These are phyloP conservation scores for Lactarius tabidus DNA, from an alignment of 768 basidiomycete genomes.

Conservation along the genomic window DNA sequence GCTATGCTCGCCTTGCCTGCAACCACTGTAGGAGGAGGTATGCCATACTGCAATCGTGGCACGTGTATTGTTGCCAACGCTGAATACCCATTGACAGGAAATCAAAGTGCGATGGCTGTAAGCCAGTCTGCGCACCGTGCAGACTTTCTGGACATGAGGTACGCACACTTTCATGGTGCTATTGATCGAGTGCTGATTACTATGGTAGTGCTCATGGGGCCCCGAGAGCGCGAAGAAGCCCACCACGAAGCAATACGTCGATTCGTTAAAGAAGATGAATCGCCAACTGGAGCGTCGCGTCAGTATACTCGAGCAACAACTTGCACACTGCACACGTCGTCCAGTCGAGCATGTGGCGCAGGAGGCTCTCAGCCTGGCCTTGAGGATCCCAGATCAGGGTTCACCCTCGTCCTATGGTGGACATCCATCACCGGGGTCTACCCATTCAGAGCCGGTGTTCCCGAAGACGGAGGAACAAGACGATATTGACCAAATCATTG, in stretches of 20 bases:
- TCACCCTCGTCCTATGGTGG: conserved; percentile 22
- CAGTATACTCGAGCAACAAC: conserved; percentile 30
- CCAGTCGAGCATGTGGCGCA: conserved; percentile 14
- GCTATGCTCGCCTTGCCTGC: conserved; percentile 35
- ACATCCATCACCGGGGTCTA: conserved; percentile 10
- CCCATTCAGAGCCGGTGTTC: conserved; percentile 13
- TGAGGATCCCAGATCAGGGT: conserved; percentile 15
- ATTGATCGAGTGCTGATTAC: conserved; percentile 1
- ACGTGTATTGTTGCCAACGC: background rate
- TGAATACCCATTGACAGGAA: conserved; percentile 28
- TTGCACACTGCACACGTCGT: conserved; percentile 17
- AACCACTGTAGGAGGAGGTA: conserved; percentile 33
- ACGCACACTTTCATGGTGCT: background rate
- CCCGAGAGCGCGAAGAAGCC: conserved; percentile 35
- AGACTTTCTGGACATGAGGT: conserved; percentile 28
- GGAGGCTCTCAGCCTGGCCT: conserved; percentile 11
- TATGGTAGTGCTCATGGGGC: conserved; percentile 34
- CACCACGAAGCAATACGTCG: conserved; percentile 34
- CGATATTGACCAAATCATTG: conserved; percentile 18
- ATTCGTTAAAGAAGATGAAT: conserved; percentile 32
- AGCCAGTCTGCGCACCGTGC: conserved; percentile 34
- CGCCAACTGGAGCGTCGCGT: conserved; percentile 29
- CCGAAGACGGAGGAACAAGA: conserved; percentile 23
- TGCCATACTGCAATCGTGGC: background rate
- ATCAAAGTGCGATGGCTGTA: conserved; percentile 34